These are phyloP conservation scores for Schizonepeta tenuifolia DNA, from an alignment of 257 asterid genomes.

Conservation along the genomic window DNA sequence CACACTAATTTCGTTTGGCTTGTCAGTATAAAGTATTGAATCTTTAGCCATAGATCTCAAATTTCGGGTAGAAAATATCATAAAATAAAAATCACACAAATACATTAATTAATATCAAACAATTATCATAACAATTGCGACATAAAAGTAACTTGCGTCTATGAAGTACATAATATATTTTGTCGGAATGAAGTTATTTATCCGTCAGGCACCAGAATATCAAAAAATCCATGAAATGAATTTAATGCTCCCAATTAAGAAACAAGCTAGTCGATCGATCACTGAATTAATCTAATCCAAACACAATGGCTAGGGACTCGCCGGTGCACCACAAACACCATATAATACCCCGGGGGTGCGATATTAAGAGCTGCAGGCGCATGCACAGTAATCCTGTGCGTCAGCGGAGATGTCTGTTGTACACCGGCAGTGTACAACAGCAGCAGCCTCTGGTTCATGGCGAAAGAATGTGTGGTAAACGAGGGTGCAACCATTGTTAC, in stretches of 20 bases:
- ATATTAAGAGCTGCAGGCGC: slow-evolving; percentile 66
- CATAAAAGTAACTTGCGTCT: not conserved
- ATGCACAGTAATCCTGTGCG: slow-evolving; percentile 45
- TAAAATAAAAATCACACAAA: not conserved
- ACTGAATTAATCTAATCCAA: slow-evolving; percentile 55
- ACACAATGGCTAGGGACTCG: slow-evolving; percentile 59
- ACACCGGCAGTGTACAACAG: slow-evolving; percentile 41
- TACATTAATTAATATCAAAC: not conserved
- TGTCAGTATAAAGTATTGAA: no score
- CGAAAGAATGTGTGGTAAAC: slow-evolving; percentile 85
- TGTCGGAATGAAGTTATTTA: not conserved
- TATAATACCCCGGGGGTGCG: slow-evolving; percentile 87
- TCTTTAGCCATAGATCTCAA: no score
- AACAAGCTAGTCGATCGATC: slow-evolving; percentile 16
- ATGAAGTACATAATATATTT: not conserved
- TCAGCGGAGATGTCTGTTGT: slow-evolving; percentile 39
- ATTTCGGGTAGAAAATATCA: not conserved
- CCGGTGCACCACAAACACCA: slow-evolving; percentile 76
- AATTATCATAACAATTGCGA: not conserved
- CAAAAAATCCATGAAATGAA: slow-evolving; percentile 4
- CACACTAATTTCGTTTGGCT: no score
- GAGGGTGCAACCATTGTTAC: slow-evolving; percentile 77
- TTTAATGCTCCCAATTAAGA: not conserved
- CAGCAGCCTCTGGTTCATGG: slow-evolving; percentile 83
- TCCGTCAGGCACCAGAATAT: not conserved